Conservation (phyloP, 345 rosid genomes). For the Erucastrum elatum region DNA sequence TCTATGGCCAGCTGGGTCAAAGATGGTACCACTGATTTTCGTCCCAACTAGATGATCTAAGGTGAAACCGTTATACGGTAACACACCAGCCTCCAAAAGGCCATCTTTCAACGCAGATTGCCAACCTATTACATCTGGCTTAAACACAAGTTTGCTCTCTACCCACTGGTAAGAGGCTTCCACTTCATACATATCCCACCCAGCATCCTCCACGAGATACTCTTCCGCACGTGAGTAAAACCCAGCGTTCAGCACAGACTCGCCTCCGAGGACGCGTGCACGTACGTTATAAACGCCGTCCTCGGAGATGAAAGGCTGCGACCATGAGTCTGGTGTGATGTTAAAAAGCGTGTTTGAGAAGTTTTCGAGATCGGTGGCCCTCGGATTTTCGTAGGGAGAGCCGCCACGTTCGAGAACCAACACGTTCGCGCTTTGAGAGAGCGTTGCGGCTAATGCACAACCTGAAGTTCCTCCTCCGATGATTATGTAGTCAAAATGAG, state of each 20-base stretch:
- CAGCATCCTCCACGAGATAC: constrained; percentile 45
- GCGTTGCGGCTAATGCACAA: constrained; percentile 80
- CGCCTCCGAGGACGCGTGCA: constrained; percentile 85
- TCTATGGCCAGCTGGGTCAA: constrained; percentile 60
- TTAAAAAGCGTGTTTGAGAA: constrained; percentile 50
- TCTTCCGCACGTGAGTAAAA: constrained; percentile 64
- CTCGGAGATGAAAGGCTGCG: constrained; percentile 70
- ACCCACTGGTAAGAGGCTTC: constrained; percentile 70
- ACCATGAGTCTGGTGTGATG: constrained; percentile 48
- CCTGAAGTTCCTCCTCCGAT: constrained; percentile 94
- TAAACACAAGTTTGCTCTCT: constrained; percentile 61
- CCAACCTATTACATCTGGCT: constrained; percentile 58
- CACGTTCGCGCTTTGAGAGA: constrained; percentile 58
- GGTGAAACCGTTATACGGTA: constrained; percentile 74
- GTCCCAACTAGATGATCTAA: constrained; percentile 70
- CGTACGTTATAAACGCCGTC: constrained; percentile 84
- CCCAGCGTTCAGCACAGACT: constrained; percentile 76
- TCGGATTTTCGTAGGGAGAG: constrained; percentile 57
- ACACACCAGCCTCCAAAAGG: constrained; percentile 59
- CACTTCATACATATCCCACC: constrained; percentile 53
- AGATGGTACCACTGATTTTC: constrained; percentile 72
- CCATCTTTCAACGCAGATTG: constrained; percentile 80
- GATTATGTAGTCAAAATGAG: constrained; percentile 65
- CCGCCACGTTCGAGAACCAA: constrained; percentile 80
- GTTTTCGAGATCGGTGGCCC: constrained; percentile 46